A percentile compares a stretch with the other conserved stretches of the same genome.
These are phyloP conservation scores for Suhomyces sp. DNA, from an alignment of 805 yeast genomes.

Conservation along the genomic window DNA sequence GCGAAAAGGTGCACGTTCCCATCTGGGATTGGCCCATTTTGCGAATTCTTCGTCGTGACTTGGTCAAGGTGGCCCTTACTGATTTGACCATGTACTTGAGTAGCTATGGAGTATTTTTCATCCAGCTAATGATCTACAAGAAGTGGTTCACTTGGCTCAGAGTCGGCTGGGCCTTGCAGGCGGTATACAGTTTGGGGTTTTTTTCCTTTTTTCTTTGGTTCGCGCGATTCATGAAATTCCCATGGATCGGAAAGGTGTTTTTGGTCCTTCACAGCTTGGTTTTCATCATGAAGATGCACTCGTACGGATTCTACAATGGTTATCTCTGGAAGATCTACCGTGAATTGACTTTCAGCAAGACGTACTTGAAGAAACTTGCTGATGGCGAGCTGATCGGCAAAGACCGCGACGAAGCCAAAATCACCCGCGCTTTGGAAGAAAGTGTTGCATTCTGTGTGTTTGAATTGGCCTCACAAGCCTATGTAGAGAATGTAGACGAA, in stretches of 20 bases:
- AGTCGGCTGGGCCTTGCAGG: slow-evolving; percentile 63
- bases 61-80: slow-evolving; percentile 65
- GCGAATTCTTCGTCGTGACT: slow-evolving; percentile 54
- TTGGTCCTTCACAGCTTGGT: slow-evolving; percentile 82
- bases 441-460: slow-evolving; percentile 66
- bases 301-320: slow-evolving; percentile 89
- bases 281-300: slow-evolving; percentile 91
- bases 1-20: slow-evolving; percentile 43
- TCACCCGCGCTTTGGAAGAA: slow-evolving; percentile 22
- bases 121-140: slow-evolving; percentile 55
- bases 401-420: slow-evolving; percentile 3
- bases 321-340: slow-evolving; percentile 66
- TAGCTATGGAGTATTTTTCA: slow-evolving; percentile 55
- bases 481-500: slow-evolving; percentile 15
- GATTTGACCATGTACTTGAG: slow-evolving; percentile 74
- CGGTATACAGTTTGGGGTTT: slow-evolving; percentile 51
- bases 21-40: slow-evolving; percentile 54
- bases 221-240: slow-evolving; percentile 51
- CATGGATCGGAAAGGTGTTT: slow-evolving; percentile 91
- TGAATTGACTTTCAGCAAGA: slow-evolving; percentile 52
- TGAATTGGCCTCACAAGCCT: slow-evolving; percentile 63
- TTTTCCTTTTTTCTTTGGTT: slow-evolving; percentile 48
- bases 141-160: slow-evolving; percentile 56
- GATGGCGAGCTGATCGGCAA: slow-evolving; percentile 28
- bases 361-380: slow-evolving; percentile 28